These are phyloP conservation scores for Dactylonectria estremocensis DNA, from an alignment of 2,329 filamentous ascomycete species.

Conservation along the genomic window DNA sequence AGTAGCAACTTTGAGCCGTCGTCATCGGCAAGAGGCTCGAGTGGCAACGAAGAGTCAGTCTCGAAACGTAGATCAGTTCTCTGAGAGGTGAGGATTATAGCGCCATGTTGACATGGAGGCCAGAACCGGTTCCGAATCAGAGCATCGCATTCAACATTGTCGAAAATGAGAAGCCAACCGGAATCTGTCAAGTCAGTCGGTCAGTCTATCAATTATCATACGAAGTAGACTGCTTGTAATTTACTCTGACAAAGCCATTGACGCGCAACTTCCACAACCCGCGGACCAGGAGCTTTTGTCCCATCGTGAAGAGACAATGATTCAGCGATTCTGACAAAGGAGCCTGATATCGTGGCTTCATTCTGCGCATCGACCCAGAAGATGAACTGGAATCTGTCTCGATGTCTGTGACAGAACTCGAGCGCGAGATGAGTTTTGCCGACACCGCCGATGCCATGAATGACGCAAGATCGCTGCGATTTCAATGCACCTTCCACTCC, in stretches of 20 bases:
- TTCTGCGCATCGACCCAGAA: constrained; percentile 10
- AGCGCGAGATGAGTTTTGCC: constrained; percentile 7
- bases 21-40: not conserved
- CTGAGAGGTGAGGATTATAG: constrained; percentile 1
- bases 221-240: not conserved
- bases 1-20: not conserved
- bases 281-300: not conserved
- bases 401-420: constrained; percentile 6
- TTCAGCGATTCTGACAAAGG: not conserved
- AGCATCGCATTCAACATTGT: not conserved
- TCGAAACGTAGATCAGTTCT: not conserved
- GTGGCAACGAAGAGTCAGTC: not conserved
- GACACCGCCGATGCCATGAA: constrained; percentile 5
- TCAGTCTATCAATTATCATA: not conserved
- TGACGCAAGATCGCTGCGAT: not conserved
- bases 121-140: not conserved
- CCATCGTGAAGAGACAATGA: not conserved
- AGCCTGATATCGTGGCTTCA: not conserved
- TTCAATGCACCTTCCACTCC: not conserved
- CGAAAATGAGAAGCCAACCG: constrained; percentile 6
- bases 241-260: constrained; percentile 14
- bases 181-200: not conserved
- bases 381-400: not conserved
- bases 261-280: not conserved
- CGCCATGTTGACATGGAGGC: constrained; percentile 3